Conservation (phyloP, 345 rosid species). For the Abelmoschus esculentus region DNA sequence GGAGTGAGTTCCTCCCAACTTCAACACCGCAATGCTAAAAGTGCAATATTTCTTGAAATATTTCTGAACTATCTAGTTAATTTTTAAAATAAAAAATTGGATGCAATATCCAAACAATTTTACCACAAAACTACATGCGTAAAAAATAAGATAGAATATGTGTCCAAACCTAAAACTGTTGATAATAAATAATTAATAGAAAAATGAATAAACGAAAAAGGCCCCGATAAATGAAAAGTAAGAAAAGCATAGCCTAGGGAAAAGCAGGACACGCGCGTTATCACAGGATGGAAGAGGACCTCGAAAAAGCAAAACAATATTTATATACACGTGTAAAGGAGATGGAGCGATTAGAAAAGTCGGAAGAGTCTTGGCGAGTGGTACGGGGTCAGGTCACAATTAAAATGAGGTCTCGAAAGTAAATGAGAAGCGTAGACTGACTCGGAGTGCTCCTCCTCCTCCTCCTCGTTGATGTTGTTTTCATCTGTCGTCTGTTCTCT, state of each 20-base stretch:
- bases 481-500: neutral
- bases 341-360: neutral
- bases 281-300: conserved; percentile 9
- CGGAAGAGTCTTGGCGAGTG: conserved; percentile 2
- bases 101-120: too few relatives aligned
- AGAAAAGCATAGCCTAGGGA: neutral
- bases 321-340: conserved; percentile 10
- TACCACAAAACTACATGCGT: neutral
- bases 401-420: conserved; percentile 28
- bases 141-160: neutral
- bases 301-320: conserved; percentile 1
- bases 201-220: neutral
- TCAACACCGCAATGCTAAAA: too few relatives aligned
- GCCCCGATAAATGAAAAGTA: neutral
- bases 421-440: conserved; percentile 24
- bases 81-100: too few relatives aligned
- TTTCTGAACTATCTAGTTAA: too few relatives aligned
- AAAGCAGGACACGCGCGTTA: conserved; percentile 15
- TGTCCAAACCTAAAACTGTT: neutral
- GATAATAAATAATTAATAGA: neutral
- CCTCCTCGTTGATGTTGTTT: neutral
- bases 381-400: conserved; percentile 12
- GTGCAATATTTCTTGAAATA: too few relatives aligned
- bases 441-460: neutral
- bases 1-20: too few relatives aligned